Evolutionary conservation across 345 rosid species (phyloP), one percentile per base, ranked within the genome.

Genomic region (Salix exigua): DNA sequence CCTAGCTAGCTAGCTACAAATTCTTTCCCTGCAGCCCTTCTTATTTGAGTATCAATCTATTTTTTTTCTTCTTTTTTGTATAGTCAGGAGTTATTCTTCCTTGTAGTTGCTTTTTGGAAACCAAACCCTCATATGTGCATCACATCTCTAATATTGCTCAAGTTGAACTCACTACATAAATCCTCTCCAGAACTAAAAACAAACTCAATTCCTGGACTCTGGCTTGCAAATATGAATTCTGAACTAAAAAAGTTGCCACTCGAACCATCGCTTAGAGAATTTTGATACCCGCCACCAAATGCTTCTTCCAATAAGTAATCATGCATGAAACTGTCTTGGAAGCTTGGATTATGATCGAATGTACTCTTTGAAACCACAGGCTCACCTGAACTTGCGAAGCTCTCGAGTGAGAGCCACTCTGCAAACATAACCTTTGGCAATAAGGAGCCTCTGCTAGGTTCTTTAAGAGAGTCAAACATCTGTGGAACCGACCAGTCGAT

Each of bases 341-440:
- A 73, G 73, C 78, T 83, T 73, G 84, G 73, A 70, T 48, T 68
- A 44, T 70, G 75, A 60, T 67, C 63, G 28, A 7, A 33, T 4
- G 53, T 26, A 28, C 77, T 65, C 62, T 16, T 42, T 42, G 46
- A 11, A 42, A 42, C 46, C 46, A 42, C 14, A 2, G 46, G 55
- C 3, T 85, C 82, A 5, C 73, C 26, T 10, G 66, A 58, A 73
- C 74, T 76, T 3, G 79, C 35, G 23, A 76, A 53, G 73, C 68
- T 31, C 18, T 79, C 77, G 73, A 82, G 80, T 21, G 84, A 76
- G 33, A 94, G 91, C 97, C 97, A 91, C 80, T 89, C 95, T 0
- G 97, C 88, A 50, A 94, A 94, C 73, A 94, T 79, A 17, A 91
- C 65, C 80, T 88, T 91, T 2, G 90, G 95, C 42, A 42, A 11